Evolutionary conservation across 306 rosid species (phyloP), one percentile per base, ranked within the genome.

Genomic region (Dalbergia cochinchinensis): DNA sequence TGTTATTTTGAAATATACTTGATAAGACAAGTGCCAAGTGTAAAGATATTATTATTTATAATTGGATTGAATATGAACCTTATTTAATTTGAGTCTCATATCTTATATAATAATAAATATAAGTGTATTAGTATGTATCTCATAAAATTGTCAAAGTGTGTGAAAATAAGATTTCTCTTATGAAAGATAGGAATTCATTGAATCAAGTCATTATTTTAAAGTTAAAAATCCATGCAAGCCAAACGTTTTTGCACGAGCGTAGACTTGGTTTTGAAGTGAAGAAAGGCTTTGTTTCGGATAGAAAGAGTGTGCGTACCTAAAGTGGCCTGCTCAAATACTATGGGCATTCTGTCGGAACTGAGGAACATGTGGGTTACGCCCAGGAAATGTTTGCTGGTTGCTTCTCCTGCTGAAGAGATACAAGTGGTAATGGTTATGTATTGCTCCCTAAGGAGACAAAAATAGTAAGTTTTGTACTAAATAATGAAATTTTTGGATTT

Each of bases 381-480:
- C 35, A 78, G 80, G 64, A 73, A 82, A 20, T 37, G 69, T 11
- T n/a, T 82, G 10, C 33, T 85, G 64, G 82, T 89, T 89, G 86
- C 92, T 69, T 91, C 95, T 58, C 91, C 92, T 15, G 73, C 81
- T 47, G 92, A 91, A 42, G 88, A 89, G 11, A 92, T 62, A 89
- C 90, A 6, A 34, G 34, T 6, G 57, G 71, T 1, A 39, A 5
- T 19, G 58, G 12, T 62, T 31, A 26, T 26, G 31, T 26, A 26
- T 26, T 26, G 2, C 31, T 1, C 26, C 26, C 1, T 1, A 22
- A 22, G 31, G 31, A 26, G 31, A 1, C 2, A 26, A 26, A 26
- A 26, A 2, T 26, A 26, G 31, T 26, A 26, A 26, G 31, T 26
- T 26, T 26, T 26, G 31, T 1, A 26, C 31, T 26, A 26, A 26